These are phyloP conservation scores for Sporothrix luriei DNA, from an alignment of 2,329 filamentous ascomycete species.

Conservation along the genomic window DNA sequence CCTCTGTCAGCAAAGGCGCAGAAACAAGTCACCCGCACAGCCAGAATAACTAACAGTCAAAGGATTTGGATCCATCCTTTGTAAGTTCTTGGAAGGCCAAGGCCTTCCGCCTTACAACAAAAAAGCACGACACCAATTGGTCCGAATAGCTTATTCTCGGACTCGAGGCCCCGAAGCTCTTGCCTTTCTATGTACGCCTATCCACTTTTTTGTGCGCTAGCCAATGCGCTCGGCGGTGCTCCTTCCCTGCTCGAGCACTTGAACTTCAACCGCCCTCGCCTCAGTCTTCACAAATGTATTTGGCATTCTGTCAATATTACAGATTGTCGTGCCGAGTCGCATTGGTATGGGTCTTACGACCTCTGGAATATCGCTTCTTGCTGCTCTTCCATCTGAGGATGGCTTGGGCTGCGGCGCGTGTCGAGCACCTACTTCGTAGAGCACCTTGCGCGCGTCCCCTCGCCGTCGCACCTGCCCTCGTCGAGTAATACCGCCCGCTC, in stretches of 20 bases:
- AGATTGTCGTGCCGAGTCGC: not conserved
- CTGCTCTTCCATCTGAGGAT: constrained; percentile 1
- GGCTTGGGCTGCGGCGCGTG: no score
- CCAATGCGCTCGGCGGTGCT: constrained; percentile 16
- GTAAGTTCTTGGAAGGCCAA: constrained; percentile 5
- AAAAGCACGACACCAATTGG: constrained; percentile 1
- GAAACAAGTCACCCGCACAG: not conserved
- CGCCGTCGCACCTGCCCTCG: not conserved
- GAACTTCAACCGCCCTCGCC: not conserved
- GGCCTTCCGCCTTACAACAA: not conserved
- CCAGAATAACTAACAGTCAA: not conserved
- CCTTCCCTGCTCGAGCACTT: not conserved
- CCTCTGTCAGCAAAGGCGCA: constrained; percentile 11
- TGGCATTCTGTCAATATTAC: not conserved
- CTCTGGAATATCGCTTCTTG: not conserved
- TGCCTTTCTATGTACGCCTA: not conserved
- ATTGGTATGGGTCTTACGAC: not conserved
- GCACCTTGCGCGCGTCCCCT: not conserved
- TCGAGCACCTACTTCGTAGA: no score
- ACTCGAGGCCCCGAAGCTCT: no score
- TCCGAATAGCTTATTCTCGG: constrained; percentile 1
- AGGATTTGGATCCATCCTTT: constrained; percentile 1
- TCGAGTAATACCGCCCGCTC: not conserved
- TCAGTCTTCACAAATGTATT: not conserved
- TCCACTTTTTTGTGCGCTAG: constrained; percentile 8